phyloP scores from a whole-genome alignment of 306 rosid species.

The Vachellia pachyceras region DNA sequence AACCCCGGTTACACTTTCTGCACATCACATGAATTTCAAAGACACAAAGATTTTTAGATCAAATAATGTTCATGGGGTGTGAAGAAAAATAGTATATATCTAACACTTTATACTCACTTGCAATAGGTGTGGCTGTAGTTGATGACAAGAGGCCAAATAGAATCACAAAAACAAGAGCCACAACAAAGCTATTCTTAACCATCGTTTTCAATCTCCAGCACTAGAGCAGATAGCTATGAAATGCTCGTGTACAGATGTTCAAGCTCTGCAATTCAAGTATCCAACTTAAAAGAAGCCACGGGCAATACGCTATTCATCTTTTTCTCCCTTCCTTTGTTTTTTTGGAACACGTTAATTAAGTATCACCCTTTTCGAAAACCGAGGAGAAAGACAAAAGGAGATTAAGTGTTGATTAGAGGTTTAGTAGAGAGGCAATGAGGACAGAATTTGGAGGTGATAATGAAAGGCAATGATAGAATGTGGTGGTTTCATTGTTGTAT shows the following conservation, averaged over 20 bases:
- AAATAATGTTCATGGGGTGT: conserved; percentile 19
- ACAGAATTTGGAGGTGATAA: conserved; percentile 37
- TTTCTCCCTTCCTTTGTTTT: not conserved
- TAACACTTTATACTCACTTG: conserved; percentile 63
- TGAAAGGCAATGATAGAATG: conserved; percentile 48
- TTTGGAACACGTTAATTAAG: conserved; percentile 37
- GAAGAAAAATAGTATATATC: conserved; percentile 9
- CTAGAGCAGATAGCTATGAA: too few species aligned
- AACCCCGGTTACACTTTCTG: conserved; percentile 81
- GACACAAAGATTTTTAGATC: conserved; percentile 9
- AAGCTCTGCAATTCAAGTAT: conserved; percentile 30
- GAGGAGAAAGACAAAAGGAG: conserved; percentile 50
- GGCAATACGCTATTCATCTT: conserved; percentile 44
- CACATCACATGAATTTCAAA: conserved; percentile 39
- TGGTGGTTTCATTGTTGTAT: conserved; percentile 31
- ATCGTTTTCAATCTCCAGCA: conserved; percentile 36
- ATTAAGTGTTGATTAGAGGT: conserved; percentile 42
- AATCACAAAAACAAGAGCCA: conserved; percentile 54
- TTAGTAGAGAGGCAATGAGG: conserved; percentile 42
- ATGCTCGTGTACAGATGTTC: conserved; percentile 31
- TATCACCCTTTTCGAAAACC: conserved; percentile 40
- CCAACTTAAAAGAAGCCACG: conserved; percentile 42
- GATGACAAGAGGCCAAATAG: conserved; percentile 61
- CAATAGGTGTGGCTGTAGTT: conserved; percentile 80
- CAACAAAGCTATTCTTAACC: conserved; percentile 52